Evolutionary conservation across 257 asterid species (phyloP).

Genomic region (Plantago elongata): DNA sequence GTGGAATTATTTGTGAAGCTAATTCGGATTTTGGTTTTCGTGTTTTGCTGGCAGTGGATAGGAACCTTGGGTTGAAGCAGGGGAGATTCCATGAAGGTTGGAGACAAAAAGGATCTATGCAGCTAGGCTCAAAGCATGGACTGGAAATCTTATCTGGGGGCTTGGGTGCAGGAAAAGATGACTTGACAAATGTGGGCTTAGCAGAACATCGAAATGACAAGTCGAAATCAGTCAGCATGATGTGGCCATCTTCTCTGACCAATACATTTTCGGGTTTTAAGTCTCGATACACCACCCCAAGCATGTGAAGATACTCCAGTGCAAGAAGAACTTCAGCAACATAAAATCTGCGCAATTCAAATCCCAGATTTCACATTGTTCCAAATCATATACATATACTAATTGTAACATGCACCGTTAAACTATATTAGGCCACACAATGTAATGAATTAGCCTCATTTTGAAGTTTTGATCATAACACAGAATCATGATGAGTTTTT

Average conservation of each 20-base stretch:
- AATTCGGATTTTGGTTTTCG: conserved; percentile 49
- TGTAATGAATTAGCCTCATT: not conserved
- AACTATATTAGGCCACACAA: too few species aligned
- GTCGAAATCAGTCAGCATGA: conserved; percentile 85
- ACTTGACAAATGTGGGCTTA: conserved; percentile 42
- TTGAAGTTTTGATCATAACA: not conserved
- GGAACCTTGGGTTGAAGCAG: conserved; percentile 62
- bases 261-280: conserved; percentile 79
- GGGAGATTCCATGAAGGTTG: conserved; percentile 74
- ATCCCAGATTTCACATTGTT: not conserved
- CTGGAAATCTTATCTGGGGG: conserved; percentile 47
- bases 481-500: not conserved
- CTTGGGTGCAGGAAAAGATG: conserved; percentile 39
- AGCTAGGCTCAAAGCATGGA: conserved; percentile 51
- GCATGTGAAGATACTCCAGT: conserved; percentile 91
- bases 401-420: not conserved
- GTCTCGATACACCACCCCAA: conserved; percentile 88
- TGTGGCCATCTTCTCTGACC: conserved; percentile 86
- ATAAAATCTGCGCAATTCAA: conserved; percentile 53
- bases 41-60: conserved; percentile 50
- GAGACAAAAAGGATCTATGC: conserved; percentile 83
- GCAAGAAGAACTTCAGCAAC: conserved; percentile 85
- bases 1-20: conserved; percentile 51
- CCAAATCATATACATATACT: not conserved
- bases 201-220: conserved; percentile 62